Base-by-base conservation (phyloP, 176 grass and related monocot genomes). In the Aegilops bicornis region DNA sequence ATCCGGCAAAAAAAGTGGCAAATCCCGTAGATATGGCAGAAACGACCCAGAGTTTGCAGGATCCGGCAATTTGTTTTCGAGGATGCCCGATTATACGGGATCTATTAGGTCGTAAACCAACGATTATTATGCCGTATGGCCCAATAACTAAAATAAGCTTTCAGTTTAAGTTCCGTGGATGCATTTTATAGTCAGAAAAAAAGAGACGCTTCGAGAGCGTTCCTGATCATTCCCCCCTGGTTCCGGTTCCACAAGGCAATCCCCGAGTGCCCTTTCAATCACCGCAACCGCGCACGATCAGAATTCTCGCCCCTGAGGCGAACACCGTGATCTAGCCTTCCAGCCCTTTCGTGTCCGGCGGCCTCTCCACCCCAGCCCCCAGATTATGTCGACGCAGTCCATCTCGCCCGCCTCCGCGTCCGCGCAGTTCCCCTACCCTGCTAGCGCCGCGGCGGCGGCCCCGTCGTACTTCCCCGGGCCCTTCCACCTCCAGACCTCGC, bases 381-480 rank as follows among this genome's bases (percentile, higher is more conserved):
- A 75, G 72, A 58, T 75, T 37, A 97, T 92, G 91, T 90, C 84
- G 58, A 89, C 71, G 67, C 81, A 88, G 77, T 86, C 84, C 73
- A 78, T 93, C 79, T 68, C 82, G 33, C 73, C 84, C 72, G 82
- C 85, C 30, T 7, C 79, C 11, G 76, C 84, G 8, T 23, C 84
- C 45, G 79, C 73, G 54, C 92, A 84, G 80, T 89, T 94, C 81
- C 31, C 85, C 50, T 86, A 86, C 85, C 79, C 61, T 8, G 33
- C 73, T 3, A 75, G 76, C 0, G 72, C 77, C 5, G 65, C 76
- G 5, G 79, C 85, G 1, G 73, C 47, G 65, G 29, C 67, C 33
- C 59, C 80, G 60, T 69, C 88, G 76, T 93, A 93, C 83, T 95
- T 98, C 27, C 95, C 89, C 47, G 79, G 90, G 20, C 89, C 95